phyloP scores from a whole-genome alignment of 192 early-diverging fungal genomes.

The Phycomyces blakesleeanus region DNA sequence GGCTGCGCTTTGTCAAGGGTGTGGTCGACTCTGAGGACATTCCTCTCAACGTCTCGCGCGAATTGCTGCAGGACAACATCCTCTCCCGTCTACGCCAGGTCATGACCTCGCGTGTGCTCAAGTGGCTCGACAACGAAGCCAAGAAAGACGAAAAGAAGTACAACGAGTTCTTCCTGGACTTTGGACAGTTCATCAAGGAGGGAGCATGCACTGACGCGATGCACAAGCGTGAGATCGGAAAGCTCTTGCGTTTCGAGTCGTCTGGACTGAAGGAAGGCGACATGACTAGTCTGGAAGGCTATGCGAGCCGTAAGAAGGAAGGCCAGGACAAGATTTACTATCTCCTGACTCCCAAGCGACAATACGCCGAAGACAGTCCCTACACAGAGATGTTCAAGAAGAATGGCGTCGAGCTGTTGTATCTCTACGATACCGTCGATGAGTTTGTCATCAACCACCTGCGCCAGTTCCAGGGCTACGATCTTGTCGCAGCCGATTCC shows the following conservation, averaged over 20 bases:
- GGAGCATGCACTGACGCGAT: constrained; percentile 69
- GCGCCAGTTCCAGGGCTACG: constrained; percentile 51
- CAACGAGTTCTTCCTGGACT: constrained; percentile 60
- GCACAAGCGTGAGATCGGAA: constrained; percentile 49
- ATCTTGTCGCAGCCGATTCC: constrained; percentile 52
- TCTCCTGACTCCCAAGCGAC: constrained; percentile 51
- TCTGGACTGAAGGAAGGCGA: constrained; percentile 35
- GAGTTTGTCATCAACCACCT: constrained; percentile 60
- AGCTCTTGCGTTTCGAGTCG: constrained; percentile 60
- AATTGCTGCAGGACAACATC: constrained; percentile 71
- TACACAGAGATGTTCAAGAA: constrained; percentile 72
- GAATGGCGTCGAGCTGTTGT: constrained; percentile 71
- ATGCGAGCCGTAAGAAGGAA: constrained; percentile 64
- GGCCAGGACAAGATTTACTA: constrained; percentile 78
- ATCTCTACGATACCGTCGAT: constrained; percentile 57
- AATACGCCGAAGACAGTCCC: constrained; percentile 60
- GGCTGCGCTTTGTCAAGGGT: constrained; percentile 76
- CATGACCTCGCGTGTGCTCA: constrained; percentile 51
- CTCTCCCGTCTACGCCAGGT: constrained; percentile 56
- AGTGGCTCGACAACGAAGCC: constrained; percentile 52
- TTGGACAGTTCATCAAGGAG: constrained; percentile 68
- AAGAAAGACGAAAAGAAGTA: constrained; percentile 44
- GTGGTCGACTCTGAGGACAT: constrained; percentile 83
- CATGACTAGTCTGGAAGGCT: constrained; percentile 65
- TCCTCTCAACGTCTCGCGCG: constrained; percentile 81